These are phyloP conservation scores for Wickerhamiella hasegawae DNA, from an alignment of 805 yeast genomes.

Conservation along the genomic window DNA sequence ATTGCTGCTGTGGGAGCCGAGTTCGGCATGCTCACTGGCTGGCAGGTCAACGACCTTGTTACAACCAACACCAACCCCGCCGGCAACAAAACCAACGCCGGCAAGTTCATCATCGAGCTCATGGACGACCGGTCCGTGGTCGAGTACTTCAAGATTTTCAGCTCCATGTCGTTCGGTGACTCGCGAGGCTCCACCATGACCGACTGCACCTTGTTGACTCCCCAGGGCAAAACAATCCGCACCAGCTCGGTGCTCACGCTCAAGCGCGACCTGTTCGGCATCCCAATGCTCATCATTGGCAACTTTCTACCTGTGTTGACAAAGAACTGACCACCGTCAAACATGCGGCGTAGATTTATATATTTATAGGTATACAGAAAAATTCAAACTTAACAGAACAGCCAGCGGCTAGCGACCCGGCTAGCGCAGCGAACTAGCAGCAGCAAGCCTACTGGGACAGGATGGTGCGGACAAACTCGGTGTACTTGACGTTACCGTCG, in stretches of 20 bases:
- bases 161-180: constrained; percentile 79
- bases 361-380: no score
- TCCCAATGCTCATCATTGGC: constrained; percentile 94
- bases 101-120: constrained; percentile 36
- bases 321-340: constrained; percentile 4
- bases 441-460: constrained; percentile 3
- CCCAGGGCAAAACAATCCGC: constrained; percentile 28
- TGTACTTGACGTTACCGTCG: constrained; percentile 90
- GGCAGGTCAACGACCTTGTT: constrained; percentile 59
- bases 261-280: constrained; percentile 87
- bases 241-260: constrained; percentile 86
- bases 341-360: no score
- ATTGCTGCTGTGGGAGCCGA: constrained; percentile 92
- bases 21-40: constrained; percentile 79
- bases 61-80: constrained; percentile 27
- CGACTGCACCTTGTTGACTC: constrained; percentile 56
- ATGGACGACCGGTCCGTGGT: constrained; percentile 78
- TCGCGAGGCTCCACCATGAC: constrained; percentile 80
- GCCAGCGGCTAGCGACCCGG: background rate
- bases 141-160: constrained; percentile 74
- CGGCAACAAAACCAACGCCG: constrained; percentile 3
- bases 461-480: constrained; percentile 68
- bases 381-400: no score
- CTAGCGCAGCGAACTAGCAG: background rate
- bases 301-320: constrained; percentile 65